These are phyloP conservation scores for Gynandropsis gynandra DNA, from an alignment of 345 rosid genomes.

Conservation along the genomic window DNA sequence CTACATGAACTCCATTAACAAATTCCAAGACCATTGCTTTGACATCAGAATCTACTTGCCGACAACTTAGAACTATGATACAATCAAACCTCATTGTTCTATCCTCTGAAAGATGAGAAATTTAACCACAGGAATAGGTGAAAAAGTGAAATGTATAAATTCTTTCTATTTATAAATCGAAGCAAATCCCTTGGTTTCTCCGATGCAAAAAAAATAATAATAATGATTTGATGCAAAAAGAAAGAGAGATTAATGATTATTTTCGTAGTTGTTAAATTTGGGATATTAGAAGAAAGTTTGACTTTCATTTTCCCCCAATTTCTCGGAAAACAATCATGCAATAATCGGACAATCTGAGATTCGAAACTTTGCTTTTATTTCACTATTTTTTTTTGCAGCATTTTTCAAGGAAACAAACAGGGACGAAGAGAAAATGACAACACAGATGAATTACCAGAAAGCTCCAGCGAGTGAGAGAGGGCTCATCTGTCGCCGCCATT, in stretches of 20 bases:
- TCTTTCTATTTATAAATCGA: neutral
- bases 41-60: slow-evolving; percentile 3
- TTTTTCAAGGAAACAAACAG: slow-evolving; percentile 8
- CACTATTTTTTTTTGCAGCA: slow-evolving; percentile 6
- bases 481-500: slow-evolving; percentile 62
- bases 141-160: too few species aligned
- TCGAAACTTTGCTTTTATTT: too few species aligned
- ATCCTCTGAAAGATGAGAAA: too few species aligned
- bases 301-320: slow-evolving; percentile 16
- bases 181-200: slow-evolving; percentile 25
- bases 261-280: neutral
- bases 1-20: slow-evolving; percentile 11
- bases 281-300: slow-evolving; percentile 13
- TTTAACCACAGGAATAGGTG: too few species aligned
- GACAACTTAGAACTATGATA: too few species aligned
- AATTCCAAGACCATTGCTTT: slow-evolving; percentile 21
- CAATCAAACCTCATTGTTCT: too few species aligned
- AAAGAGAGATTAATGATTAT: neutral
- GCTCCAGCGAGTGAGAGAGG: slow-evolving; percentile 75
- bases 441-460: slow-evolving; percentile 48
- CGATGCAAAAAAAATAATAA: neutral
- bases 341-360: too few species aligned
- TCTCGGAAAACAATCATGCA: neutral
- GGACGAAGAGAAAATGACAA: neutral
- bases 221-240: neutral